phyloP scores from a whole-genome alignment of 805 yeast genomes.

The Saccharomycodes ludwigii region DNA sequence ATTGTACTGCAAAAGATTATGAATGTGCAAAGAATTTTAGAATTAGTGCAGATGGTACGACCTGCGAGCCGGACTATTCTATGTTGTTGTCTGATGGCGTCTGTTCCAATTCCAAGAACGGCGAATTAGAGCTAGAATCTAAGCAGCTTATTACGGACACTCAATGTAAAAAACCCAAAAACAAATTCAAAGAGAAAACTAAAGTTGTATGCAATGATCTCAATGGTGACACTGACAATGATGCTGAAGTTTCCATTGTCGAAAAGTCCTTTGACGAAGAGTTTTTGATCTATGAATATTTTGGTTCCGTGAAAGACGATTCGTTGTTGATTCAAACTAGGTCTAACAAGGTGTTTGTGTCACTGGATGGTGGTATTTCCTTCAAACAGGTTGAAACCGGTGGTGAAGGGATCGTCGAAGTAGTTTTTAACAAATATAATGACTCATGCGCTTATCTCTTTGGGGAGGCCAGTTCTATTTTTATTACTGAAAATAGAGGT shows the following conservation, averaged over 20 bases:
- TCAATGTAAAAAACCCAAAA: conserved; percentile 14
- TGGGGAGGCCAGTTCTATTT: conserved; percentile 38
- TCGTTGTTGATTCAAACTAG: conserved; percentile 50
- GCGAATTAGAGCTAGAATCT: conserved; percentile 10
- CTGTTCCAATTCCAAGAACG: conserved; percentile 11
- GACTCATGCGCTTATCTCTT: conserved; percentile 24
- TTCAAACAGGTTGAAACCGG: conserved; percentile 30
- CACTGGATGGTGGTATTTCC: conserved; percentile 55
- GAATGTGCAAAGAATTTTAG: conserved; percentile 46
- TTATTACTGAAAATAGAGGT: conserved; percentile 59
- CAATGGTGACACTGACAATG: conserved; percentile 6
- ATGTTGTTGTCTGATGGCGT: conserved; percentile 11
- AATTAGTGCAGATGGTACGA: conserved; percentile 20
- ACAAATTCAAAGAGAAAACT: conserved; percentile 18
- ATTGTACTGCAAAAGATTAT: conserved; percentile 43
- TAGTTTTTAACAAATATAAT: conserved; percentile 44
- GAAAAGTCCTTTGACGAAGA: conserved; percentile 18
- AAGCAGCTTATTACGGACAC: conserved; percentile 10
- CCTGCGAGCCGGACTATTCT: conserved; percentile 34
- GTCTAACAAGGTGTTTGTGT: conserved; percentile 41
- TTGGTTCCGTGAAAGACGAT: conserved; percentile 39
- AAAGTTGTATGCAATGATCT: conserved; percentile 31
- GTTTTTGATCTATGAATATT: conserved; percentile 40
- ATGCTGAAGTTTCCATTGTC: conserved; percentile 15
- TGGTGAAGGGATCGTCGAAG: conserved; percentile 34